Evolutionary conservation across 2,329 filamentous ascomycete species (phyloP).

Genomic region (Aspergillus novofumigatus): DNA sequence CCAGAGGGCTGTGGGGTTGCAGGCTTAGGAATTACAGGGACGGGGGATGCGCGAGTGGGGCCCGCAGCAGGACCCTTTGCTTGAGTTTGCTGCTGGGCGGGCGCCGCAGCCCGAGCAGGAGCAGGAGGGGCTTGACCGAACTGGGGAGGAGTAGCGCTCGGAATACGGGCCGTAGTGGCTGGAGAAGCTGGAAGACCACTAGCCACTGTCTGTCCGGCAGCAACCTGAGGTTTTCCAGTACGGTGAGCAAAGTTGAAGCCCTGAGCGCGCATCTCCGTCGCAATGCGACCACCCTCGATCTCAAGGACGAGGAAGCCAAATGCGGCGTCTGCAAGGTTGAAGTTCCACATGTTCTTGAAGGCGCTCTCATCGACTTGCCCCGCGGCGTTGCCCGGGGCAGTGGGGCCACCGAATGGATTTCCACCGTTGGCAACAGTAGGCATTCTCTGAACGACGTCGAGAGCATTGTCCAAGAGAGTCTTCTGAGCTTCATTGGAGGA

Average conservation of each 20-base stretch:
- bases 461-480: conserved; percentile 81
- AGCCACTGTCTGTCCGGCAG: conserved; percentile 20
- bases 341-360: conserved; percentile 99
- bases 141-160: conserved; percentile 36
- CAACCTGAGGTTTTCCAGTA: conserved; percentile 67
- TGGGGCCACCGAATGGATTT: conserved; percentile 90
- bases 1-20: conserved; percentile 35
- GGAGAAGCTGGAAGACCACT: conserved; percentile 28
- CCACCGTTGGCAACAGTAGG: conserved; percentile 89
- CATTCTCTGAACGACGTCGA: conserved; percentile 98
- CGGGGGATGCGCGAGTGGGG: conserved; percentile 36
- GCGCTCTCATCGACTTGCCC: conserved; percentile 97
- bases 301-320: conserved; percentile 95
- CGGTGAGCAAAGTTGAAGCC: conserved; percentile 99
- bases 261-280: conserved; percentile 97
- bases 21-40: conserved; percentile 40
- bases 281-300: conserved; percentile 91
- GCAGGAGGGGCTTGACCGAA: conserved; percentile 40
- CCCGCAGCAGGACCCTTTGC: conserved; percentile 24
- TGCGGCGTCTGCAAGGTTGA: conserved; percentile 94
- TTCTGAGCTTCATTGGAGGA: conserved; percentile 91
- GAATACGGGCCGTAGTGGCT: conserved; percentile 33
- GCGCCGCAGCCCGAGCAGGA: conserved; percentile 19
- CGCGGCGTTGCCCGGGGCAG: conserved; percentile 63
- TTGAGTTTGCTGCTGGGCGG: conserved; percentile 26